These are phyloP conservation scores for Solanum arcanum DNA, from an alignment of 257 asterid species.

Conservation along the genomic window DNA sequence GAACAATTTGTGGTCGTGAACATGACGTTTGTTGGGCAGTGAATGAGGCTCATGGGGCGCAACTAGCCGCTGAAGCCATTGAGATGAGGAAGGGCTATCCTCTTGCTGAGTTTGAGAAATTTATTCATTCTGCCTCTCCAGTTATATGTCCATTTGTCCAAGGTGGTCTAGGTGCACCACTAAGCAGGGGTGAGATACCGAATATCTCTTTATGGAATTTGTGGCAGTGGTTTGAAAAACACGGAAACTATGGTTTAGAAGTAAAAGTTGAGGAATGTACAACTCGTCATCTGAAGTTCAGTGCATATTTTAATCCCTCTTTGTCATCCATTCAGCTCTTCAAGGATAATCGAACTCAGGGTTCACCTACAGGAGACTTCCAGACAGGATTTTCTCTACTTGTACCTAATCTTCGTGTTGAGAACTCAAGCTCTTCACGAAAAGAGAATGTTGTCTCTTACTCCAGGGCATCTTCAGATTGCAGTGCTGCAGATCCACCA, in stretches of 20 bases:
- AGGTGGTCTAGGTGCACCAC: too few species aligned
- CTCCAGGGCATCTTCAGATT: not conserved
- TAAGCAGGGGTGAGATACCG: too few species aligned
- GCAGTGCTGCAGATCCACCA: not conserved
- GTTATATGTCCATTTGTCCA: too few species aligned
- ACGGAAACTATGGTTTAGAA: constrained; percentile 11
- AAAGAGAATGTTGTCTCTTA: not conserved
- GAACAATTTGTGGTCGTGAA: too few species aligned
- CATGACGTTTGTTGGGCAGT: too few species aligned
- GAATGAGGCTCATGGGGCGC: too few species aligned
- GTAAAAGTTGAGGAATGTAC: constrained; percentile 7
- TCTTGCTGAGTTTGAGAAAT: too few species aligned
- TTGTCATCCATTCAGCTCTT: constrained; percentile 18
- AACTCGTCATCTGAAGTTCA: not conserved
- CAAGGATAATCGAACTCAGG: not conserved
- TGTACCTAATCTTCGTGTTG: not conserved
- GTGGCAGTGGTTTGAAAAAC: constrained; percentile 19
- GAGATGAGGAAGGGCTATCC: too few species aligned
- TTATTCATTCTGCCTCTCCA: too few species aligned
- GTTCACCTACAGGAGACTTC: not conserved
- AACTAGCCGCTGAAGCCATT: too few species aligned
- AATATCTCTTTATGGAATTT: not conserved
- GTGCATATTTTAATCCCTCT: constrained; percentile 14
- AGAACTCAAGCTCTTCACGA: not conserved
- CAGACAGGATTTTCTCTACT: not conserved